Conservation (phyloP, 1,284 basidiomycete species). For the Golubevia sp. region DNA sequence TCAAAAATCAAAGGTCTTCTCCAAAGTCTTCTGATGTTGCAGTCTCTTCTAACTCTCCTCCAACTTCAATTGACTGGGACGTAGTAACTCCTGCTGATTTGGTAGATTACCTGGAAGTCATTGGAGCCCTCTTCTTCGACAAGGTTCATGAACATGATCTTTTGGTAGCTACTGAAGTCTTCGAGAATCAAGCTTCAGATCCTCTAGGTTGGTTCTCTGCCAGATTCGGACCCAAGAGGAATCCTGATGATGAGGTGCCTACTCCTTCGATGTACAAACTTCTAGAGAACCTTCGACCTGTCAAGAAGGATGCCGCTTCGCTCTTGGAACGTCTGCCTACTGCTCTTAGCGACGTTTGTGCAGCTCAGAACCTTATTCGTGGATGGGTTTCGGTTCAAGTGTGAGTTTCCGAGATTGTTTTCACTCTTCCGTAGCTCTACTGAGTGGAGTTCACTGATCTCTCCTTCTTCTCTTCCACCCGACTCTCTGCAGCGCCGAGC, state of each 20-base stretch:
- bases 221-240: slow-evolving; percentile 1
- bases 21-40: background rate
- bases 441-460: background rate
- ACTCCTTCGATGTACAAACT: slow-evolving; percentile 39
- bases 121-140: slow-evolving; percentile 36
- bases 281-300: slow-evolving; percentile 28
- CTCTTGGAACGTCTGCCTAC: slow-evolving; percentile 34
- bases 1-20: background rate
- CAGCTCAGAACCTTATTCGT: slow-evolving; percentile 40
- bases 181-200: slow-evolving; percentile 31
- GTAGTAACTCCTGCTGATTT: slow-evolving; percentile 24
- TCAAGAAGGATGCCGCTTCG: slow-evolving; percentile 5
- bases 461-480: background rate
- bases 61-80: slow-evolving; percentile 39
- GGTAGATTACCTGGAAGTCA: slow-evolving; percentile 50
- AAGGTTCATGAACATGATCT: slow-evolving; percentile 46
- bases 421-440: no score
- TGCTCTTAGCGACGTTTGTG: slow-evolving; percentile 37
- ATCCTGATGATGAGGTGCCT: slow-evolving; percentile 24
- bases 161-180: slow-evolving; percentile 40
- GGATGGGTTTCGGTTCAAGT: slow-evolving; percentile 54
- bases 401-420: background rate
- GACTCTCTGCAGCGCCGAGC: slow-evolving; percentile 22
- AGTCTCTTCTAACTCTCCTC: background rate
- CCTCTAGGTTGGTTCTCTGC: slow-evolving; percentile 40